phyloP scores from a whole-genome alignment of 2,329 filamentous ascomycete species.

The Lasiodiplodia sp. region DNA sequence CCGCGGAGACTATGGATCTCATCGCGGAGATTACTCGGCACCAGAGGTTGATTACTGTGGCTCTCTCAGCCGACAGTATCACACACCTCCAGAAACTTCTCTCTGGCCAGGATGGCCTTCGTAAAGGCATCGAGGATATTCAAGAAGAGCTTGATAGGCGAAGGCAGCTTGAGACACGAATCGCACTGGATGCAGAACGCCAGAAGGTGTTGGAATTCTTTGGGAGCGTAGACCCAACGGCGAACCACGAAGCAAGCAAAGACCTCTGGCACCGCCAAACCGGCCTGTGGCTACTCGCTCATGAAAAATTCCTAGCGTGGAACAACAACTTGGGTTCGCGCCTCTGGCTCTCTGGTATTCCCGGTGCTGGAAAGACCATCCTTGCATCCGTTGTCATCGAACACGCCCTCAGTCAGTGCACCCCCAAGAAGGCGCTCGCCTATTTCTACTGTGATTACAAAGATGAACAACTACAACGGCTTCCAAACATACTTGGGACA shows the following conservation, averaged over 20 bases:
- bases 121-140: not conserved
- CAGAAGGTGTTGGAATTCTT: not conserved
- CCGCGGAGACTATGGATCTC: not conserved
- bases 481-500: slow-evolving; percentile 38
- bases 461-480: slow-evolving; percentile 32
- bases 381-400: not conserved
- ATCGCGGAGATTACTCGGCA: not conserved
- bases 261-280: not conserved
- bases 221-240: not conserved
- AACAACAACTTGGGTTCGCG: not conserved
- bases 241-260: slow-evolving; percentile 1
- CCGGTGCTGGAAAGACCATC: slow-evolving; percentile 8
- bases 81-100: not conserved
- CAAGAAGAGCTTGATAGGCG: not conserved
- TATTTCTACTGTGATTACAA: slow-evolving; percentile 47
- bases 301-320: not conserved
- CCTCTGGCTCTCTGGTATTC: not conserved
- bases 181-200: not conserved
- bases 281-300: not conserved
- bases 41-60: not conserved
- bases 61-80: not conserved
- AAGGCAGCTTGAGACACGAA: not conserved
- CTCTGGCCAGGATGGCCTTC: not conserved
- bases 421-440: slow-evolving; percentile 7
- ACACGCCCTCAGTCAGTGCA: not conserved